Evolutionary conservation across 768 basidiomycete species (phyloP), one percentile per base, ranked within the genome.

Genomic region (Tephrocybe sp.): DNA sequence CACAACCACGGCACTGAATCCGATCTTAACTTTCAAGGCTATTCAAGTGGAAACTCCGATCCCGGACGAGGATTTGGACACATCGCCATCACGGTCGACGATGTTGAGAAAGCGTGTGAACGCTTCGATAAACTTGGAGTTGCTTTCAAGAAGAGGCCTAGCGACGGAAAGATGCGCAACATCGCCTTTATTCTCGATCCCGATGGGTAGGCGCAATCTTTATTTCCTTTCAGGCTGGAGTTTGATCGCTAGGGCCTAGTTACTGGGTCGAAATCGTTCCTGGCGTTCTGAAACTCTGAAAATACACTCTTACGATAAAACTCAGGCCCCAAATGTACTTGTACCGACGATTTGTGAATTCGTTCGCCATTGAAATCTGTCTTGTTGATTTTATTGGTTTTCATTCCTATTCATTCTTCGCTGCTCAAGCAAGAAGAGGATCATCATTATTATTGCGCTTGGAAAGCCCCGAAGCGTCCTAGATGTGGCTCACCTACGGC

Each of bases 1-100:
- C 84, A 89, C 72, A 92, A 94, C 74, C 90, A 93, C 65, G 92
- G 94, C 49, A 91, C 92, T 50, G 96, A 98, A 71, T 72, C 69
- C 49, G 87, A 95, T 64, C 60, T 83, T 45, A 69, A 68, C 55
- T 94, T 94, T 75, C 66, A 83, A 59, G 94, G 92, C 32, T 98
- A 97, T 66, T 77, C 83, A 9, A 87, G 68, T 60, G 96, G 96
- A 1, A 99, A 99, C 70, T 65, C 79, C 3, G 93, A 95, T 4
- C 87, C 89, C 4, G 84, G 86, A 23, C 76, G 75, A 49, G 79
- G 84, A 5, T 95, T 93, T 62, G 92, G 94, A 0, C 95, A 97
- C 68, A 92, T 95, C 60, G 89, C 89, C 51, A 82, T 97, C 64
- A 75, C 84, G 4, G 90, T 93, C 31, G 86, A 87, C 56, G 78